Conservation (phyloP, 2,329 filamentous ascomycete species). For the Chaetomiaceae sp. region DNA sequence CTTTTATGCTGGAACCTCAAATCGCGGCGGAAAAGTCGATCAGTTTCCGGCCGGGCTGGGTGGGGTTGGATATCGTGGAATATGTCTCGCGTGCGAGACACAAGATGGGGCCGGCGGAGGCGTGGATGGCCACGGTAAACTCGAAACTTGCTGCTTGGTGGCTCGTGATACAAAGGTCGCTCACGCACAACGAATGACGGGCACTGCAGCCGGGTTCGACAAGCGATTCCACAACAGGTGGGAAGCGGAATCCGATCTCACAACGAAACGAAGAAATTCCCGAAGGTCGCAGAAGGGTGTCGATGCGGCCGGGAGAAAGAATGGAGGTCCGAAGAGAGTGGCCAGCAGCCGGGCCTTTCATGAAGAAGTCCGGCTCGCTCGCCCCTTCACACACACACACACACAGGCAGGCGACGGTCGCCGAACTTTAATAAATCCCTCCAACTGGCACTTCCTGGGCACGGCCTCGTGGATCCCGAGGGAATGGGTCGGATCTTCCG, state of each 20-base stretch:
- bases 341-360: not conserved
- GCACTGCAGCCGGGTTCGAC: slow-evolving; percentile 10
- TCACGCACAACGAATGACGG: slow-evolving; percentile 8
- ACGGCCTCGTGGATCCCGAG: not conserved
- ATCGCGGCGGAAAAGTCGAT: not conserved
- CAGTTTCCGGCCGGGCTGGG: not conserved
- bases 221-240: slow-evolving; percentile 11
- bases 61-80: not conserved
- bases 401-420: no score
- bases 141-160: not conserved
- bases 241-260: slow-evolving; percentile 8
- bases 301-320: slow-evolving; percentile 1
- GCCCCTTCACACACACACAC: no score
- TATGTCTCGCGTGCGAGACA: not conserved
- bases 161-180: slow-evolving; percentile 13
- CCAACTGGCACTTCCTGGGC: not conserved
- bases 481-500: not conserved
- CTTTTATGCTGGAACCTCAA: no score
- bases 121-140: not conserved
- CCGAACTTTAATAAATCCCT: no score
- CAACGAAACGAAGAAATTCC: slow-evolving; percentile 1
- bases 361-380: not conserved
- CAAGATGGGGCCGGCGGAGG: not conserved
- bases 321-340: slow-evolving; percentile 4
- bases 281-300: not conserved